Conservation (phyloP, 2,329 filamentous ascomycete species). For the Tolypocladium capitatum region DNA sequence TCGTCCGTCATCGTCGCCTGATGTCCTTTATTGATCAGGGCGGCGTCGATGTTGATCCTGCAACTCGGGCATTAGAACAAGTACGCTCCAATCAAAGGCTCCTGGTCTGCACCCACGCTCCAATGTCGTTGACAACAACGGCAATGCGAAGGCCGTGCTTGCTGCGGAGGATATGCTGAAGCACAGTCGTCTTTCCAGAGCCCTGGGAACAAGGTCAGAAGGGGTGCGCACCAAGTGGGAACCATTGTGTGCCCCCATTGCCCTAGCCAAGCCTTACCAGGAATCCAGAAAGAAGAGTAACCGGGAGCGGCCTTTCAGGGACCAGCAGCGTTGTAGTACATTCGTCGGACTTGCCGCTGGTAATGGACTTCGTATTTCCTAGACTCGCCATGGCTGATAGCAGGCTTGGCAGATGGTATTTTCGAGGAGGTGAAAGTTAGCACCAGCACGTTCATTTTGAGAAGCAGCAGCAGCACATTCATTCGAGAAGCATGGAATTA, state of each 20-base stretch:
- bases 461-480: not conserved
- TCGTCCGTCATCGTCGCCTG: conserved; percentile 45
- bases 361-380: not conserved
- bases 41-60: conserved; percentile 52
- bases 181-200: conserved; percentile 57
- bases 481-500: not conserved
- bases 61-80: not conserved
- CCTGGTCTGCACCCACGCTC: conserved; percentile 26
- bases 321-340: not conserved
- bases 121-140: conserved; percentile 63
- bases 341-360: not conserved
- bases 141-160: conserved; percentile 57
- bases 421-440: not conserved
- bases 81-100: not conserved
- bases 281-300: conserved; percentile 22
- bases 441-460: not conserved
- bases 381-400: not conserved
- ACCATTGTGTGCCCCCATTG: not conserved
- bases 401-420: not conserved
- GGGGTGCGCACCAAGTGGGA: not conserved
- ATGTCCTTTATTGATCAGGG: conserved; percentile 42
- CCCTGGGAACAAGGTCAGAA: conserved; percentile 27
- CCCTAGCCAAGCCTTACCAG: conserved; percentile 13
- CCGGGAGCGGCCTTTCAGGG: conserved; percentile 14
- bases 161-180: conserved; percentile 54